Conservation (phyloP, 2,329 filamentous ascomycete genomes). For the Fusarium metavorans region DNA sequence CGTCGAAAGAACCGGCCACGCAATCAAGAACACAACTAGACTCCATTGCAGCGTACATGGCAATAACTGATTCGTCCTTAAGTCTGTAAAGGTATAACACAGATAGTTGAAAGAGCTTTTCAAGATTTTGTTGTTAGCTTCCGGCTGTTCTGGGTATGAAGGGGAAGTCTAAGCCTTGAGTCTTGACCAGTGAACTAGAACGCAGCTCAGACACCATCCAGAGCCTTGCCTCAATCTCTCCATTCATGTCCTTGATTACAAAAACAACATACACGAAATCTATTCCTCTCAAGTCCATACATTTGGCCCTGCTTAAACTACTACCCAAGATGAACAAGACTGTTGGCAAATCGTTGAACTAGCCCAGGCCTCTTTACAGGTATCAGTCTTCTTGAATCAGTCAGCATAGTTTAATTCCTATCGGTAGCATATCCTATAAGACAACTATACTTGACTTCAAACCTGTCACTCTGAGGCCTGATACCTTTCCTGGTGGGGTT, state of each 20-base stretch:
- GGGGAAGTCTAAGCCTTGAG: accelerated
- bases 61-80: background rate
- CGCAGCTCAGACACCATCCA: background rate
- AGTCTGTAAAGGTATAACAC: too few relatives aligned
- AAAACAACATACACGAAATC: too few relatives aligned
- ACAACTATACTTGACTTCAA: too few relatives aligned
- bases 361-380: background rate
- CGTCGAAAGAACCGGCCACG: background rate
- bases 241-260: too few relatives aligned
- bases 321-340: too few relatives aligned
- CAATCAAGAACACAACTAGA: background rate
- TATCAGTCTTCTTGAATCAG: background rate
- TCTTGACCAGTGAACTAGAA: background rate
- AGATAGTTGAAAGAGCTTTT: too few relatives aligned
- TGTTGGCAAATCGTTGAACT: background rate
- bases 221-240: background rate
- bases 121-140: too few relatives aligned
- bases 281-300: too few relatives aligned
- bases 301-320: too few relatives aligned
- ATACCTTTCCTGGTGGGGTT: background rate
- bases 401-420: background rate
- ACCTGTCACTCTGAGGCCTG: background rate
- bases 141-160: background rate
- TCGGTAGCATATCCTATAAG: too few relatives aligned
- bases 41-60: background rate